Base-by-base conservation (phyloP, 805 yeast species). In the Saturnispora silvae region DNA sequence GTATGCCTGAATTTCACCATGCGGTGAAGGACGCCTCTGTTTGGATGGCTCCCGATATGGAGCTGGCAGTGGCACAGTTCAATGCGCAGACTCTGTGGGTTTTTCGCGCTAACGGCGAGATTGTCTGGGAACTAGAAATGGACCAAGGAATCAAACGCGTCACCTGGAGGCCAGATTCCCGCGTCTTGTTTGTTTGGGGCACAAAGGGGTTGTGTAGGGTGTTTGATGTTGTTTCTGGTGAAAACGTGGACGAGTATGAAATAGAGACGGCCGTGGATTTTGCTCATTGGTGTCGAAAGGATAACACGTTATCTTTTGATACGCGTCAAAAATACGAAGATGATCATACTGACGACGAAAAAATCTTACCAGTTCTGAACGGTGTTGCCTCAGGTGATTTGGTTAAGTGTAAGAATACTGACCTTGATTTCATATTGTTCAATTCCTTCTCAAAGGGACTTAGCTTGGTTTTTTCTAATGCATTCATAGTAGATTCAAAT, bases 11-110 rank as follows among this genome's bases (percentile, higher is more conserved):
- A n/a, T n/a, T n/a, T n/a, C n/a, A n/a, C n/a, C n/a, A n/a, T n/a
- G 26, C 40, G 3, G 20, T 25, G 10, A 32, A 32, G 15, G 20
- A n/a, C 9, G 35, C 17, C 14, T 48, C 49, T 25, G 43, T 55
- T 17, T 41, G 42, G 5, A 39, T 57, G 45, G 59, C 63, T 42
- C 64, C 64, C 8, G 49, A 58, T 2, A 59, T 60, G 63, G 59
- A 57, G 33, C 47, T 60, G 22, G 31, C 56, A 4, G 49, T 60
- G 1, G 49, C 52, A 20, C 51, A 53, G 33, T 38, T 56, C 20
- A 44, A 44, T 29, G 49, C 50, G n/a, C 45, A 45, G 15, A 51
- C 56, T 1, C 34, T 60, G 11, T 54, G 54, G 54, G 44, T 55
- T 7, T 56, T 53, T 28, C 42, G 65, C 40, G 38, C 53, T 16